A percentile compares a stretch with the other conserved stretches of the same genome.
These are phyloP conservation scores for Candida chilensis DNA, from an alignment of 805 yeast genomes.

Conservation along the genomic window DNA sequence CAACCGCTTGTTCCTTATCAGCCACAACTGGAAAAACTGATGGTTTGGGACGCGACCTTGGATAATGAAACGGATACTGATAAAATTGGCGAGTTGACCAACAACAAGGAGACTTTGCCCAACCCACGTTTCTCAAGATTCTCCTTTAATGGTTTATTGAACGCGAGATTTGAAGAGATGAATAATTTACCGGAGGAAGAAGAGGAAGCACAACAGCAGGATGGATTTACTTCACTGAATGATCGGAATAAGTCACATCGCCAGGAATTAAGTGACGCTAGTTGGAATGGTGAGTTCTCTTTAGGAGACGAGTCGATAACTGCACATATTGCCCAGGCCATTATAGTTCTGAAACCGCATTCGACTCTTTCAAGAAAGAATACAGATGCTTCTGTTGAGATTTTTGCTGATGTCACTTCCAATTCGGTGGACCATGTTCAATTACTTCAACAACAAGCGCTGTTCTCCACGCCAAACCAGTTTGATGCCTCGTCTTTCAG, in stretches of 20 bases:
- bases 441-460: too few relatives aligned
- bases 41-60: too few relatives aligned
- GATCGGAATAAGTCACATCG: too few relatives aligned
- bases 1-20: slow-evolving; percentile 1
- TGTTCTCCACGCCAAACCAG: too few relatives aligned
- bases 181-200: slow-evolving; percentile 2
- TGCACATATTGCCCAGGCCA: background rate
- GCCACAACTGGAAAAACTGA: too few relatives aligned
- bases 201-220: slow-evolving; percentile 2
- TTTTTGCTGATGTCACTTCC: background rate
- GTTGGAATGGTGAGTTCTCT: too few relatives aligned
- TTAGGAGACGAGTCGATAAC: background rate
- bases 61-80: background rate
- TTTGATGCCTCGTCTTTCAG: background rate
- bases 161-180: slow-evolving; percentile 5
- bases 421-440: too few relatives aligned
- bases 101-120: too few relatives aligned
- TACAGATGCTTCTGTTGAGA: background rate
- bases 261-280: too few relatives aligned
- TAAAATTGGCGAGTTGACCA: slow-evolving; percentile 9
- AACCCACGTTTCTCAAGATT: slow-evolving; percentile 32
- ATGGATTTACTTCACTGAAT: too few relatives aligned
- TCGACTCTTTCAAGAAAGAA: too few relatives aligned
- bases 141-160: slow-evolving; percentile 26
- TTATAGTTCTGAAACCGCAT: background rate